Conservation (phyloP, 2,329 filamentous ascomycete species). For the Kalmusia sp. region DNA sequence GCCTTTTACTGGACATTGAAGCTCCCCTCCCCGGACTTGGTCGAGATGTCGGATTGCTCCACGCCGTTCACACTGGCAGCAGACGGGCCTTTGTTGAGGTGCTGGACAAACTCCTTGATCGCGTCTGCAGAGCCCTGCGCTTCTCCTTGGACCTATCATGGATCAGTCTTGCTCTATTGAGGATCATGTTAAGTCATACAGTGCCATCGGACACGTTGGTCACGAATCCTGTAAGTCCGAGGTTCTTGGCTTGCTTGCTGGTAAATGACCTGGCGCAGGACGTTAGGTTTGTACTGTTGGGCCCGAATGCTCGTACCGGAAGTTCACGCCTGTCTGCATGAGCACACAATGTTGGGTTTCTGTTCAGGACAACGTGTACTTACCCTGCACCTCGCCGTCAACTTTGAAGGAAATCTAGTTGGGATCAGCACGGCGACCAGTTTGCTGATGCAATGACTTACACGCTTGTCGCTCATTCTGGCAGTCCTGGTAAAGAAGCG, state of each 20-base stretch:
- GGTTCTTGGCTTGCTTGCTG: constrained; percentile 50
- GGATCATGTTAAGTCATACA: too few species aligned
- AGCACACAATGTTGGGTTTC: background rate
- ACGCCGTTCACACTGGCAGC: constrained; percentile 76
- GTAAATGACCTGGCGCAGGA: constrained; percentile 47
- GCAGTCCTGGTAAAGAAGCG: constrained; percentile 34
- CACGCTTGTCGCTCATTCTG: constrained; percentile 45
- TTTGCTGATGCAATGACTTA: constrained; percentile 21
- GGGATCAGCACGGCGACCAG: constrained; percentile 23
- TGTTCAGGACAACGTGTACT: constrained; percentile 4
- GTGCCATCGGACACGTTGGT: constrained; percentile 55
- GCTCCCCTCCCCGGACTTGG: constrained; percentile 70
- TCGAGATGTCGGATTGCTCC: constrained; percentile 70
- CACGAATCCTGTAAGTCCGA: constrained; percentile 56
- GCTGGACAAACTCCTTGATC: constrained; percentile 74
- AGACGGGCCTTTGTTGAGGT: constrained; percentile 76
- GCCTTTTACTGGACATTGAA: constrained; percentile 56
- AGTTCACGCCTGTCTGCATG: constrained; percentile 53
- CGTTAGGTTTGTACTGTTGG: background rate
- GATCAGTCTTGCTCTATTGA: too few species aligned
- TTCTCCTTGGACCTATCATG: constrained; percentile 82
- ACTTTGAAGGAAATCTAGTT: constrained; percentile 57
- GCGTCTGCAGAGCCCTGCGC: constrained; percentile 75
- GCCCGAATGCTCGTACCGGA: constrained; percentile 44
- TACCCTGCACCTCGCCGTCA: constrained; percentile 55